Base-by-base conservation (phyloP, 192 early-diverging fungal genomes). In the Coemansia asiatica region DNA sequence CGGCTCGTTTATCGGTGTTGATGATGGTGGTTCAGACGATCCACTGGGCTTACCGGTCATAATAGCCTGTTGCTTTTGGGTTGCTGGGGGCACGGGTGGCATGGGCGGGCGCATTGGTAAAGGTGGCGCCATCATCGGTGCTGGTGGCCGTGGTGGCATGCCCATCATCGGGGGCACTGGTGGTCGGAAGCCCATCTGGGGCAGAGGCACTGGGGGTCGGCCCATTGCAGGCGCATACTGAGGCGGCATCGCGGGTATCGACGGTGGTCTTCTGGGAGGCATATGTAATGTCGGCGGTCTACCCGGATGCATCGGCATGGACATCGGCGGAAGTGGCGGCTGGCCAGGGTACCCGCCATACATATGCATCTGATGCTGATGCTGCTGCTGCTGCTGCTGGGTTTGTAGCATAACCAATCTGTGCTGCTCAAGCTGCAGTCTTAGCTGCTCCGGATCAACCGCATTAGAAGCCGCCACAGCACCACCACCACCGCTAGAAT, bases 361-460 rank as follows among this genome's bases (percentile, higher is more conserved):
- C 29, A 21, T 35, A 21, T 23, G 56, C 46, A 38, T 38, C 47
- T 51, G 50, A 2, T 16, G 57, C 31, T 27, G 66, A 48, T 67
- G 68, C 31, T 64, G 72, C 25, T 66, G 72, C 26, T 75, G 76
- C 72, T 75, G 79, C 40, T 67, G 63, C 36, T 80, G n/a, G n/a
- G n/a, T n/a, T n/a, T n/a, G 74, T 59, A 77, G 81, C 61, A 84
- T 78, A 22, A 80, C 68, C 69, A 69, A 2, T 6, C 79, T 72
- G 35, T 85, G 85, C 66, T 75, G 79, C 61, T 83, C 81, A 12
- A 82, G 72, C 56, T 72, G 81, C 56, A 69, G 69, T 50, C 67
- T 63, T 25, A 80, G 75, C 44, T 79, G 82, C 28, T 79, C 81
- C 27, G 81, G 64, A 49, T 70, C 62, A 28, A 77, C 66, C 5